Evolutionary conservation across 306 rosid genomes (phyloP).

Genomic region (Lagenaria siceraria): DNA sequence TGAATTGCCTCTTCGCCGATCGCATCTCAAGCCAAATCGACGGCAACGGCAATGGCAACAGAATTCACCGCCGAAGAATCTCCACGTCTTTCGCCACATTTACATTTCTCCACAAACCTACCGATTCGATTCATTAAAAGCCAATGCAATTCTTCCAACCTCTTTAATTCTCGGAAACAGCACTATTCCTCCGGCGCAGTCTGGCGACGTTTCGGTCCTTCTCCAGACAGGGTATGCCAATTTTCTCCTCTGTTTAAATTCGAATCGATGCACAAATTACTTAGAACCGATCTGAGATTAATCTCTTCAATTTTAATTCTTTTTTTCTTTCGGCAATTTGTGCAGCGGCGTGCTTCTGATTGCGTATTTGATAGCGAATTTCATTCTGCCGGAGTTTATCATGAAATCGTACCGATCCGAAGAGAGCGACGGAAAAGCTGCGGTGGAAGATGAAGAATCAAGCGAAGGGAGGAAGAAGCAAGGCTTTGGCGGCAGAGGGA

Average conservation of each 20-base stretch:
- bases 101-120: neutral
- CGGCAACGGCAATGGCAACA: neutral
- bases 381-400: neutral
- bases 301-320: neutral
- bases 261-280: neutral
- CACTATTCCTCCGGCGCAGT: neutral
- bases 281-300: neutral
- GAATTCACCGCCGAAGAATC: neutral
- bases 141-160: neutral
- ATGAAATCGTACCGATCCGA: neutral
- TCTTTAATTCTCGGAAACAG: neutral
- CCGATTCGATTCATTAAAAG: neutral
- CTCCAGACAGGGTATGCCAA: neutral
- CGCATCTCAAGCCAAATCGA: neutral
- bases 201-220: neutral
- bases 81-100: neutral
- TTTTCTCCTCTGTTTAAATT: neutral
- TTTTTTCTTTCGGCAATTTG: neutral
- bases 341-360: neutral
- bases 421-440: neutral
- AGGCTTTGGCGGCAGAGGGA: neutral
- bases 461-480: neutral
- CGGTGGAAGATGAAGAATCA: neutral
- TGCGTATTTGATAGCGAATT: neutral
- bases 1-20: neutral